Conservation (phyloP, 208 protist species). For the Chromosphaera perkinsii region DNA sequence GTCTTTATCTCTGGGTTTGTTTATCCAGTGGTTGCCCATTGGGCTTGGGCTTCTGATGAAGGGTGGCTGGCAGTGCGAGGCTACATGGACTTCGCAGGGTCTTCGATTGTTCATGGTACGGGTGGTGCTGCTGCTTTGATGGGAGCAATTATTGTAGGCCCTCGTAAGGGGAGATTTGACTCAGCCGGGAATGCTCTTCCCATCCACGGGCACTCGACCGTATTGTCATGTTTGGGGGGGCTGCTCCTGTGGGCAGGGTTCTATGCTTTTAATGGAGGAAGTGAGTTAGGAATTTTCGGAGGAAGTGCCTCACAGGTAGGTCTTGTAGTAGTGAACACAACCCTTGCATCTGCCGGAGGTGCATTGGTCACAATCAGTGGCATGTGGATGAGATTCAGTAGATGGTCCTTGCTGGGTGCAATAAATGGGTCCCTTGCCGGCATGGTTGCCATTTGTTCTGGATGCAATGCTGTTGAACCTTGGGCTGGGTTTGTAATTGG, state of each 20-base stretch:
- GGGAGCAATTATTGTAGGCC: neutral
- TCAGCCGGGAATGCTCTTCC: neutral
- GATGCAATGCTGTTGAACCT: neutral
- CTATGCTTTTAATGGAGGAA: conserved; percentile 20
- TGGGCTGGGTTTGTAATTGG: conserved; percentile 4
- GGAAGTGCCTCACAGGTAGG: neutral
- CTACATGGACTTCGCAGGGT: conserved; percentile 15
- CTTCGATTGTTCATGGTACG: neutral
- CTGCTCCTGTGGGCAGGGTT: conserved; percentile 12
- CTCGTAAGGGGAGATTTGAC: conserved; percentile 1
- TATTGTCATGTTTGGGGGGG: neutral
- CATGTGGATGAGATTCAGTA: neutral
- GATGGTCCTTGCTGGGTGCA: neutral
- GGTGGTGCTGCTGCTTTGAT: conserved; percentile 13
- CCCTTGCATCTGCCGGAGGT: neutral
- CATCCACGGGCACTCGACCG: neutral
- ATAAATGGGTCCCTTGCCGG: conserved; percentile 2
- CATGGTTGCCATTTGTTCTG: conserved; percentile 21
- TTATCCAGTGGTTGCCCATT: conserved; percentile 12
- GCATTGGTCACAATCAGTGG: neutral
- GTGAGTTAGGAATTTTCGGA: neutral
- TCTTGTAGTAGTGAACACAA: neutral
- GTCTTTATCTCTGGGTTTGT: conserved; percentile 15
- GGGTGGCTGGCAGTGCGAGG: neutral
- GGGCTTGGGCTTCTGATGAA: neutral